Evolutionary conservation across 805 yeast genomes (phyloP).

Genomic region (Teunomyces funiuensis): DNA sequence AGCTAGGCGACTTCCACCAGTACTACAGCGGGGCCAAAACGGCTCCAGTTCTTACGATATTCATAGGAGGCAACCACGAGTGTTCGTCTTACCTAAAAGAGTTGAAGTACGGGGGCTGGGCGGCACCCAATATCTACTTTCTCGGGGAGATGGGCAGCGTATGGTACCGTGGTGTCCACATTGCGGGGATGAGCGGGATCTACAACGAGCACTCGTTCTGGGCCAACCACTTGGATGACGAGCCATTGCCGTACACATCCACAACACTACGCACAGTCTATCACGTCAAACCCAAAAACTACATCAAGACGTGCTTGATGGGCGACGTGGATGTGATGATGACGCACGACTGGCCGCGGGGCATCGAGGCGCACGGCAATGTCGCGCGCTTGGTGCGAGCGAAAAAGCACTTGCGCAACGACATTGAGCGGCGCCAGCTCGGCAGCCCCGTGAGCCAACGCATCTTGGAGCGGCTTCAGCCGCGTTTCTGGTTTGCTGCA

Average conservation of each 20-base stretch:
- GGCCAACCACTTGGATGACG: constrained; percentile 44
- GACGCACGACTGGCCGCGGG: constrained; percentile 95
- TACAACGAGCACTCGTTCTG: constrained; percentile 46
- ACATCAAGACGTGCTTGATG: constrained; percentile 52
- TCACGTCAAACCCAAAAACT: constrained; percentile 70
- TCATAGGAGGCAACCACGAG: constrained; percentile 96
- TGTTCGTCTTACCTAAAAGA: constrained; percentile 75
- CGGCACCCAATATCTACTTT: constrained; percentile 82
- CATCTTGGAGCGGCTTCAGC: constrained; percentile 54
- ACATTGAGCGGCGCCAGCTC: constrained; percentile 57
- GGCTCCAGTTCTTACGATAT: constrained; percentile 78
- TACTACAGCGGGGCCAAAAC: constrained; percentile 59
- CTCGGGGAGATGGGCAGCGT: constrained; percentile 76
- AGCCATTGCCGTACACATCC: constrained; percentile 48
- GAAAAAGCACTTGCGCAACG: constrained; percentile 70
- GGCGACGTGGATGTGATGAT: constrained; percentile 54
- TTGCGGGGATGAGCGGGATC: constrained; percentile 86
- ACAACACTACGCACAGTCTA: constrained; percentile 58
- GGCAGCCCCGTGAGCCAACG: constrained; percentile 72
- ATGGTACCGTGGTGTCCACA: constrained; percentile 72
- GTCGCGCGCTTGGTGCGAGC: constrained; percentile 43
- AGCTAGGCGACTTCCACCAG: constrained; percentile 74
- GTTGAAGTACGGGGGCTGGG: constrained; percentile 87
- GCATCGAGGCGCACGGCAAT: constrained; percentile 68
- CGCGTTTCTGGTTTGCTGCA: constrained; percentile 81